These are phyloP conservation scores for Vigna hirtella DNA, from an alignment of 306 rosid genomes.

Conservation along the genomic window DNA sequence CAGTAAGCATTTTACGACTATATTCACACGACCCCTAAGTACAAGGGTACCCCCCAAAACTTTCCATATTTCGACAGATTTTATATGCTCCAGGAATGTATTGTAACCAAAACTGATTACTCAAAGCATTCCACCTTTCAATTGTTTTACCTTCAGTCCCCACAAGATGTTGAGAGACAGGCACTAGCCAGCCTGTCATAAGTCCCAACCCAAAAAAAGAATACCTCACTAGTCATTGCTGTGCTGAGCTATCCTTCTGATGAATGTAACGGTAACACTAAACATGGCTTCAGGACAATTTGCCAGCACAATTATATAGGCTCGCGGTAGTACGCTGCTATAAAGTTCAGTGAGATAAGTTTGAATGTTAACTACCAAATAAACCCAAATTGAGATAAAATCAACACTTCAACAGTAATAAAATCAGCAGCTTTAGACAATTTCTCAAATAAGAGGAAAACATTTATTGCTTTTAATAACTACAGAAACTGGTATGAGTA, in stretches of 20 bases:
- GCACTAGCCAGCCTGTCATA: constrained; percentile 50
- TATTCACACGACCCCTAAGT: not conserved
- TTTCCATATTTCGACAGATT: constrained; percentile 14
- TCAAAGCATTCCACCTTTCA: constrained; percentile 25
- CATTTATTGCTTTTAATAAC: not conserved
- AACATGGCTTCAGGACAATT: constrained; percentile 37
- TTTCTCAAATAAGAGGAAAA: constrained; percentile 27
- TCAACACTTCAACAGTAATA: constrained; percentile 21
- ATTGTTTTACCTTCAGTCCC: constrained; percentile 37
- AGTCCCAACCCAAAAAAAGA: constrained; percentile 42
- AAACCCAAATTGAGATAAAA: constrained; percentile 23
- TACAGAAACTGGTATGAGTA: constrained; percentile 3
- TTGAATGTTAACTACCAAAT: constrained; percentile 28
- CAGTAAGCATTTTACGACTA: constrained; percentile 24
- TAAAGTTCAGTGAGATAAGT: constrained; percentile 18
- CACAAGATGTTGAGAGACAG: constrained; percentile 34
- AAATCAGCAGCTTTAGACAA: constrained; percentile 17
- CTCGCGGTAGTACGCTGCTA: constrained; percentile 27
- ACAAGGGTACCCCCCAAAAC: constrained; percentile 34
- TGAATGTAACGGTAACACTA: constrained; percentile 46
- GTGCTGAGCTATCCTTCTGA: constrained; percentile 23
- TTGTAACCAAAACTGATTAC: constrained; percentile 29
- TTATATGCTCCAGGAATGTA: constrained; percentile 14
- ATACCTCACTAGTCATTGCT: constrained; percentile 23
- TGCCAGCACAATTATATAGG: constrained; percentile 17